These are phyloP conservation scores for Fusarium albidum DNA, from an alignment of 2,329 filamentous ascomycete species.

Conservation along the genomic window DNA sequence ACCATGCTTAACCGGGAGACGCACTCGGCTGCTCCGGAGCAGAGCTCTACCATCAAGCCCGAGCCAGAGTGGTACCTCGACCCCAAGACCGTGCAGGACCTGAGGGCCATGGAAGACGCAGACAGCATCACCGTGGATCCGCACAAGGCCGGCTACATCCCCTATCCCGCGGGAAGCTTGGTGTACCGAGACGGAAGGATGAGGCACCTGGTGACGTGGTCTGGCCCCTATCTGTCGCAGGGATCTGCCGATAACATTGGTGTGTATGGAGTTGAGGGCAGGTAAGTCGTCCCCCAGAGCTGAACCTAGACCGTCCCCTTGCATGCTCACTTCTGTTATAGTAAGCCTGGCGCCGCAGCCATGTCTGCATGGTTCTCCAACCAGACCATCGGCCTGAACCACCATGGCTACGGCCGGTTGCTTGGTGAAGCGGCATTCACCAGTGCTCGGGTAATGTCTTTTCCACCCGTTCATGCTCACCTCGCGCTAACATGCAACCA, in stretches of 20 bases:
- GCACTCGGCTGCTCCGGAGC: constrained; percentile 9
- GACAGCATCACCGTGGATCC: constrained; percentile 59
- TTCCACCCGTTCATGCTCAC: neutral
- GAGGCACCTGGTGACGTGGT: constrained; percentile 54
- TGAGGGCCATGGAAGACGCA: constrained; percentile 48
- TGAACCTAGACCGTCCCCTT: accelerated
- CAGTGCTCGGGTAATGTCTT: constrained; percentile 46
- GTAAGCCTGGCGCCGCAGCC: constrained; percentile 56
- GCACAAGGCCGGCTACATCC: constrained; percentile 57
- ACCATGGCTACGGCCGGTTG: constrained; percentile 51
- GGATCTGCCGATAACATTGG: constrained; percentile 51
- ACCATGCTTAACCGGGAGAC: constrained; percentile 51
- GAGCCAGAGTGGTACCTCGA: constrained; percentile 47
- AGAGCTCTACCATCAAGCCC: constrained; percentile 11
- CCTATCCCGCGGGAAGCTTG: constrained; percentile 55
- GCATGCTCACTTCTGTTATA: constrained; percentile 15
- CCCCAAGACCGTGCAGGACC: constrained; percentile 48
- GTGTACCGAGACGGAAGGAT: constrained; percentile 54
- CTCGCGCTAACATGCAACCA: constrained; percentile 9
- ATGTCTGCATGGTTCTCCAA: constrained; percentile 56
- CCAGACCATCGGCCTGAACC: constrained; percentile 51
- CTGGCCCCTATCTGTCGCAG: constrained; percentile 49
- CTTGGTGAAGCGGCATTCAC: constrained; percentile 55
- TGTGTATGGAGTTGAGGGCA: constrained; percentile 55
- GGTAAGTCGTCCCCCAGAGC: constrained; percentile 31